These are phyloP conservation scores for Xylaria sp. DNA, from an alignment of 2,329 filamentous ascomycete species.

Conservation along the genomic window DNA sequence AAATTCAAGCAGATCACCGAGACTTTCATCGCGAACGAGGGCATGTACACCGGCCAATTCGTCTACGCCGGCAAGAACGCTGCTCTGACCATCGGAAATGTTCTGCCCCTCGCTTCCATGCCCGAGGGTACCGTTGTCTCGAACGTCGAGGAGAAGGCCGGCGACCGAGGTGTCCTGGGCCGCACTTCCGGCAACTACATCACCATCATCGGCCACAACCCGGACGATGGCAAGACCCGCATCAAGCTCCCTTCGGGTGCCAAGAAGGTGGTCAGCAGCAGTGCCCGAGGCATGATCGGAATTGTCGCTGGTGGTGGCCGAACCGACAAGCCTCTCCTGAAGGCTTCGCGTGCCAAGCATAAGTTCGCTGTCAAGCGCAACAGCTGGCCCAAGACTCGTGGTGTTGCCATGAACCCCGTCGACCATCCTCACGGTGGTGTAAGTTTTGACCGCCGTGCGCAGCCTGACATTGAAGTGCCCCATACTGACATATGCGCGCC, in stretches of 20 bases:
- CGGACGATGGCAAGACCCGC: conserved; percentile 98
- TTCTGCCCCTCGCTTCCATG: conserved; percentile 90
- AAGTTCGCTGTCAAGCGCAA: conserved; percentile 99
- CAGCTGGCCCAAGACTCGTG: conserved; percentile 99
- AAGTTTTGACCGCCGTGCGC: no score
- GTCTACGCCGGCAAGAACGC: conserved; percentile 99
- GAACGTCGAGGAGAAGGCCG: conserved; percentile 99
- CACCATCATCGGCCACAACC: conserved; percentile 96
- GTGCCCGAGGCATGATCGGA: conserved; percentile 96
- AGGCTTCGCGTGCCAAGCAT: conserved; percentile 99
- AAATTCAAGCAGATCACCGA: conserved; percentile 96
- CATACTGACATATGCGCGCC: conserved; percentile 47
- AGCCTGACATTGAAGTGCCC: no score
- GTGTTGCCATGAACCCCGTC: conserved; percentile 99
- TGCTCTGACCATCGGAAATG: conserved; percentile 92
- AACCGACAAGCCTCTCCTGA: conserved; percentile 99
- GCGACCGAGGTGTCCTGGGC: conserved; percentile 94
- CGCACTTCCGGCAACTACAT: conserved; percentile 99
- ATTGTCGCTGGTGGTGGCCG: conserved; percentile 99
- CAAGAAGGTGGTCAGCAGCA: conserved; percentile 97
- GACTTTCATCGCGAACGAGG: conserved; percentile 99
- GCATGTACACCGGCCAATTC: conserved; percentile 99
- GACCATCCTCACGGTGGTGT: conserved; percentile 97
- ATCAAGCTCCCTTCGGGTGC: conserved; percentile 98
- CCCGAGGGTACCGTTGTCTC: conserved; percentile 99